Evolutionary conservation across 1,139 yeast genomes (phyloP).

Genomic region (Arxiozyma slooffiae): DNA sequence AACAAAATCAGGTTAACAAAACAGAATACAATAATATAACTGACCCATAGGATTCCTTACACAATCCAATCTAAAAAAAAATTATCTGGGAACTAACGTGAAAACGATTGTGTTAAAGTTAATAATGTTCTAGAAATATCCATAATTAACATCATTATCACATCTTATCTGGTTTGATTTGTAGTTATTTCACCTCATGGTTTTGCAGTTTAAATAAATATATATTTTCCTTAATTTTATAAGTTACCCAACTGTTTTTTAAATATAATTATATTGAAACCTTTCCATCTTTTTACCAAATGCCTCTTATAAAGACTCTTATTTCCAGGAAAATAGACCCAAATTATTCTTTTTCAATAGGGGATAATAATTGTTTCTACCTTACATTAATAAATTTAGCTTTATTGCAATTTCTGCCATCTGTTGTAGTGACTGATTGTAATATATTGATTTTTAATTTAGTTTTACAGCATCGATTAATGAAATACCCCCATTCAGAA

Average conservation of each 20-base stretch:
- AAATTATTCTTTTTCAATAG: neutral
- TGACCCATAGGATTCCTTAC: no score
- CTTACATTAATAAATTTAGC: neutral
- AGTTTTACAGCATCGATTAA: constrained; percentile 61
- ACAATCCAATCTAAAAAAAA: constrained; percentile 60
- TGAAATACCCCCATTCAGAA: constrained; percentile 75
- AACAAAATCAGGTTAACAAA: no score
- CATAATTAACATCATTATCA: constrained; percentile 52
- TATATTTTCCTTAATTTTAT: constrained; percentile 64
- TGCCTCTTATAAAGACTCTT: constrained; percentile 17
- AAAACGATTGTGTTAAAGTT: constrained; percentile 58
- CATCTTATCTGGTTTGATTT: constrained; percentile 35
- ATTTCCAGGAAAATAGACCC: constrained; percentile 1
- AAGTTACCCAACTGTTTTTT: constrained; percentile 50
- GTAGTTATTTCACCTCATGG: constrained; percentile 43
- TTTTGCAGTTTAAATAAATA: constrained; percentile 46
- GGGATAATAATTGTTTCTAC: neutral
- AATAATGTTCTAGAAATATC: constrained; percentile 64
- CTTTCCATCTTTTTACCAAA: constrained; percentile 38
- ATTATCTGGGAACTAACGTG: constrained; percentile 51
- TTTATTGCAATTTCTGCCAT: neutral
- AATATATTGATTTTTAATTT: constrained; percentile 47
- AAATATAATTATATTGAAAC: constrained; percentile 52
- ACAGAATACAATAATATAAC: no score
- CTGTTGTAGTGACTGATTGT: constrained; percentile 32